These are phyloP conservation scores for Rhexocercosporidium sp. DNA, from an alignment of 2,329 filamentous ascomycete species.

Conservation along the genomic window DNA sequence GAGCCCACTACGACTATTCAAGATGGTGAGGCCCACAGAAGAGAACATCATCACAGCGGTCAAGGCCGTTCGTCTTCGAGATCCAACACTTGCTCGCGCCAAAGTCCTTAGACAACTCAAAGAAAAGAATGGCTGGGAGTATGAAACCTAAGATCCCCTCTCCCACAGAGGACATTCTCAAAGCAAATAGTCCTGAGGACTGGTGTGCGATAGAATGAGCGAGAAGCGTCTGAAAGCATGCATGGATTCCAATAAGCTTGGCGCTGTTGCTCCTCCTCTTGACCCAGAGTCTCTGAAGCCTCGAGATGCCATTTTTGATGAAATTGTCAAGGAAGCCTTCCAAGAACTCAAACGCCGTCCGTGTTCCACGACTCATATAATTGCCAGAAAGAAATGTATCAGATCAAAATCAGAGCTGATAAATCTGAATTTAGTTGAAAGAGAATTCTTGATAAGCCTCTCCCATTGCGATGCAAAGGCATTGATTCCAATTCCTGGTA, in stretches of 20 bases:
- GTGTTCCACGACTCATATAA: not conserved
- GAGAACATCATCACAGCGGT: not conserved
- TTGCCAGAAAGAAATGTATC: not conserved
- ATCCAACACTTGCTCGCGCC: slow-evolving; percentile 6
- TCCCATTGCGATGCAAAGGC: not conserved
- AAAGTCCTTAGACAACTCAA: slow-evolving; percentile 14
- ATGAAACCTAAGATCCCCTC: not conserved
- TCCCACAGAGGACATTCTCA: no score
- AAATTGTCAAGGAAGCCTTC: not conserved
- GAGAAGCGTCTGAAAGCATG: slow-evolving; percentile 14
- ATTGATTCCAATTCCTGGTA: not conserved
- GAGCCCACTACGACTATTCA: no score
- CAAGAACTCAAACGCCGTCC: not conserved
- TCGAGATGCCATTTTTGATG: slow-evolving; percentile 1
- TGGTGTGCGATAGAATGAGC: not conserved
- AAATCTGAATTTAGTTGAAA: not conserved
- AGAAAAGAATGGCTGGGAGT: slow-evolving; percentile 13
- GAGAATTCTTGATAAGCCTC: slow-evolving; percentile 10
- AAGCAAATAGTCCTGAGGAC: not conserved
- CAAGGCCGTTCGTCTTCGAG: not conserved
- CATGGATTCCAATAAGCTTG: slow-evolving; percentile 7
- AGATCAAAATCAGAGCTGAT: not conserved
- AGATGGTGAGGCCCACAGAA: slow-evolving; percentile 8
- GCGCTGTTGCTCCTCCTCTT: not conserved
- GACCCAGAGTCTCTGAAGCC: not conserved